A percentile compares a stretch with the other conserved stretches of the same genome.
Conservation (phyloP, 2,329 filamentous ascomycete species). For the Verruconis gallopava region DNA sequence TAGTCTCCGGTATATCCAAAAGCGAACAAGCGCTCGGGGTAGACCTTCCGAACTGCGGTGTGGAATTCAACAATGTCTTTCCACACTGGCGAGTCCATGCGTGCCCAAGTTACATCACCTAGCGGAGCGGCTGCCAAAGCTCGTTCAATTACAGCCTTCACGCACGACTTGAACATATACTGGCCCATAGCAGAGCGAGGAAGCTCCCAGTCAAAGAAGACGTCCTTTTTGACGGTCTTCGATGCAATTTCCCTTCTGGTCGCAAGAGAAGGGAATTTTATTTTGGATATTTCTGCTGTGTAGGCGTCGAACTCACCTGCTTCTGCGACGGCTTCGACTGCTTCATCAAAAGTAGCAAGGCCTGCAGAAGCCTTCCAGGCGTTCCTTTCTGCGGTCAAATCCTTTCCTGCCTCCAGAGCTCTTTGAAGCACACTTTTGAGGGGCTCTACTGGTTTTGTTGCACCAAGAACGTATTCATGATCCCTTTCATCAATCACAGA, state of each 20-base stretch:
- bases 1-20: constrained; percentile 29
- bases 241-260: constrained; percentile 14
- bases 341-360: constrained; percentile 25
- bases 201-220: constrained; percentile 23
- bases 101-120: constrained; percentile 26
- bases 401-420: constrained; percentile 16
- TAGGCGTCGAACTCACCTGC: constrained; percentile 20
- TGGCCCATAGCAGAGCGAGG: constrained; percentile 23
- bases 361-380: constrained; percentile 22
- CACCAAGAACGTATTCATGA: constrained; percentile 28
- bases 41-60: constrained; percentile 21
- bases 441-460: constrained; percentile 21
- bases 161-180: constrained; percentile 23
- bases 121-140: constrained; percentile 24
- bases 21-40: constrained; percentile 25
- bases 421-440: constrained; percentile 17
- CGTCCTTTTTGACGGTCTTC: constrained; percentile 15
- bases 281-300: constrained; percentile 10
- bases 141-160: constrained; percentile 22
- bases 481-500: constrained; percentile 26
- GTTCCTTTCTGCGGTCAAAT: constrained; percentile 17
- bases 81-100: constrained; percentile 25
- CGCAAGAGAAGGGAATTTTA: background rate
- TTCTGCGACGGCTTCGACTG: constrained; percentile 18
- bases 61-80: constrained; percentile 27